Percentiles rank a stretch among this genome's conserved stretches.
Conservation (phyloP, 768 basidiomycete species). For the Boletus sp. region DNA sequence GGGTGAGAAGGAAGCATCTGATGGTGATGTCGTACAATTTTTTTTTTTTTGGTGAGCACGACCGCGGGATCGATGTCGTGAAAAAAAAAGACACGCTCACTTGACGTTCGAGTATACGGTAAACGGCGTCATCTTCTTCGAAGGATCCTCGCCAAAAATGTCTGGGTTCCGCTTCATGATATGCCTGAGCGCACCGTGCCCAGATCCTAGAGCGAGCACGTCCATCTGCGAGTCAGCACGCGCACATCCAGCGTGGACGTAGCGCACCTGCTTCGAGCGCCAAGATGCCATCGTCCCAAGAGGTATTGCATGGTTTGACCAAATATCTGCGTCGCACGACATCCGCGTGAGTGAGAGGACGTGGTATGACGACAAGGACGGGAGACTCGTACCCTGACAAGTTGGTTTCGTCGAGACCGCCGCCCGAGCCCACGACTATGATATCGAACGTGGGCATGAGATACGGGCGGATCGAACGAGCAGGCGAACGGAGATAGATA, state of each 20-base stretch:
- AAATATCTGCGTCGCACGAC: constrained; percentile 61
- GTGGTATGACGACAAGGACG: not conserved
- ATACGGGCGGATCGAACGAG: not conserved
- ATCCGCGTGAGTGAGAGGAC: constrained; percentile 12
- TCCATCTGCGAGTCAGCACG: not conserved
- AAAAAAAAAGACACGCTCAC: constrained; percentile 14
- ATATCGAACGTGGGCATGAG: constrained; percentile 61
- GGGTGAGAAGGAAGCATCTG: constrained; percentile 84
- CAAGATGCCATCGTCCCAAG: constrained; percentile 81
- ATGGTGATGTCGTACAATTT: not conserved
- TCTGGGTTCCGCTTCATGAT: constrained; percentile 56
- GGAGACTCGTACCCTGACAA: constrained; percentile 71
- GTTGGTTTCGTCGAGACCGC: constrained; percentile 89
- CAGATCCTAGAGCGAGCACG: constrained; percentile 55
- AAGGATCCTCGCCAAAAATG: constrained; percentile 43
- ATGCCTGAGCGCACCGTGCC: constrained; percentile 70
- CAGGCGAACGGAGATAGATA: not conserved
- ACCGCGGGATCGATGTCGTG: too few relatives aligned
- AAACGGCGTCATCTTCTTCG: constrained; percentile 20
- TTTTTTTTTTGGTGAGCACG: not conserved
- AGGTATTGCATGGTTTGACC: constrained; percentile 61
- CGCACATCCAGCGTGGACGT: not conserved
- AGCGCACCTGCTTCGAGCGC: constrained; percentile 81
- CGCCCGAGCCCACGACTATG: constrained; percentile 80
- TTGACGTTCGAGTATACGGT: constrained; percentile 34